Percentiles rank a stretch among this genome's conserved stretches.
Conservation (phyloP, 768 basidiomycete genomes). For the Solioccasus polychromus region DNA sequence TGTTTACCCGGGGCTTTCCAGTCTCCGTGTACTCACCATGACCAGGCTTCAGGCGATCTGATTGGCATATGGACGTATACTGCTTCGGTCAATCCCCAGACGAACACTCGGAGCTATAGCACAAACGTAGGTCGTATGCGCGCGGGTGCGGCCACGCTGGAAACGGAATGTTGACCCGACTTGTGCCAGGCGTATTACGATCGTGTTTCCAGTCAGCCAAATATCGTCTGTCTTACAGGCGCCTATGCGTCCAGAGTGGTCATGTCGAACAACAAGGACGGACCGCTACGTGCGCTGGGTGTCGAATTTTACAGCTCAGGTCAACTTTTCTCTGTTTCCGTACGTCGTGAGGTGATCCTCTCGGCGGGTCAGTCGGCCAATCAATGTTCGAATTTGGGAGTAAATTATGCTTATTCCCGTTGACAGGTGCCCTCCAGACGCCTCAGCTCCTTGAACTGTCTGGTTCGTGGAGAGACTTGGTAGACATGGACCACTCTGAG, state of each 20-base stretch:
- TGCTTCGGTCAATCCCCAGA: conserved; percentile 14
- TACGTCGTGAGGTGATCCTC: conserved; percentile 20
- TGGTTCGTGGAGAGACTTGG: conserved; percentile 4
- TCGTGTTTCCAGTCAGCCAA: conserved; percentile 16
- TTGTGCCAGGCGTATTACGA: conserved; percentile 17
- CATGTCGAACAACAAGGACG: conserved; percentile 4
- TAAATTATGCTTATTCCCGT: background rate
- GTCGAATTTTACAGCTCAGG: conserved; percentile 22
- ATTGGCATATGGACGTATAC: conserved; percentile 19
- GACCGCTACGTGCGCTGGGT: conserved; percentile 13
- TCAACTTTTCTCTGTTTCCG: conserved; percentile 13
- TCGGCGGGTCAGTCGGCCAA: conserved; percentile 11
- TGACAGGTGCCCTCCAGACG: conserved; percentile 28
- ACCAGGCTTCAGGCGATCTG: conserved; percentile 11
- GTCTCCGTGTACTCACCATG: background rate
- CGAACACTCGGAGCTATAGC: conserved; percentile 14
- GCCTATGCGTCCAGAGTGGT: conserved; percentile 25
- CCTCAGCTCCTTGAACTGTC: conserved; percentile 37
- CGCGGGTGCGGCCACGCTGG: too few relatives aligned
- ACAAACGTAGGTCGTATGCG: conserved; percentile 13
- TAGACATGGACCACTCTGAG: background rate
- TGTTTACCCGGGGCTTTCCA: background rate
- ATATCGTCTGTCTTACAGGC: conserved; percentile 23
- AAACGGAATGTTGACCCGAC: background rate
- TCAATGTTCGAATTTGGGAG: too few relatives aligned